Evolutionary conservation across 441 rosid species (phyloP), one percentile per base, ranked within the genome.

Genomic region (Metrosideros polymorpha): DNA sequence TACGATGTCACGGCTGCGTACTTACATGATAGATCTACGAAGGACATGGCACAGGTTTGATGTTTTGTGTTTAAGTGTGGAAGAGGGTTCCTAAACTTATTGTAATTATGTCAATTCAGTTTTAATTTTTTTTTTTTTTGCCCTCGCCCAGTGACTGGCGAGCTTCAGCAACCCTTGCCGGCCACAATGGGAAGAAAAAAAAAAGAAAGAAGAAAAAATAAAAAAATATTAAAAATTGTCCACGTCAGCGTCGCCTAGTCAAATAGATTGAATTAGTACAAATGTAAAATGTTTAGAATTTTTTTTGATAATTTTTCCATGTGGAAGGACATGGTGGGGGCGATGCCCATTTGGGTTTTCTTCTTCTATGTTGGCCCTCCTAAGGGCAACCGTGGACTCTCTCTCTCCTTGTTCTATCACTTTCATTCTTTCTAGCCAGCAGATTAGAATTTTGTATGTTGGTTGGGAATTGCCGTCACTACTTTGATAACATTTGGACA

Each of bases 261-360:
- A n/a, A n/a, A n/a, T n/a, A n/a, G n/a, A n/a, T n/a, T n/a, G n/a
- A n/a, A n/a, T n/a, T n/a, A n/a, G n/a, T n/a, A n/a, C n/a, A n/a
- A n/a, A n/a, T n/a, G n/a, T n/a, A n/a, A n/a, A n/a, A n/a, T n/a
- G n/a, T n/a, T n/a, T n/a, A n/a, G n/a, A n/a, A n/a, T n/a, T n/a
- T n/a, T n/a, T n/a, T n/a, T n/a, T n/a, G n/a, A n/a, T n/a, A n/a
- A n/a, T n/a, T n/a, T n/a, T n/a, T n/a, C n/a, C n/a, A n/a, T 66
- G 87, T 84, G 32, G n/a, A 84, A 91, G 89, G 91, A 89, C 93
- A 91, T 83, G 92, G 93, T 91, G 94, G 95, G 96, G 91, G 91
- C 95, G 94, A 87, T 89, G 32, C 89, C 92, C 92, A 90, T 84
- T 84, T 86, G 89, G 87, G 87, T 88, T 35, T 66, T 87, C 59